These are phyloP conservation scores for Hericium rajendrae DNA, from an alignment of 768 basidiomycete genomes.

Conservation along the genomic window DNA sequence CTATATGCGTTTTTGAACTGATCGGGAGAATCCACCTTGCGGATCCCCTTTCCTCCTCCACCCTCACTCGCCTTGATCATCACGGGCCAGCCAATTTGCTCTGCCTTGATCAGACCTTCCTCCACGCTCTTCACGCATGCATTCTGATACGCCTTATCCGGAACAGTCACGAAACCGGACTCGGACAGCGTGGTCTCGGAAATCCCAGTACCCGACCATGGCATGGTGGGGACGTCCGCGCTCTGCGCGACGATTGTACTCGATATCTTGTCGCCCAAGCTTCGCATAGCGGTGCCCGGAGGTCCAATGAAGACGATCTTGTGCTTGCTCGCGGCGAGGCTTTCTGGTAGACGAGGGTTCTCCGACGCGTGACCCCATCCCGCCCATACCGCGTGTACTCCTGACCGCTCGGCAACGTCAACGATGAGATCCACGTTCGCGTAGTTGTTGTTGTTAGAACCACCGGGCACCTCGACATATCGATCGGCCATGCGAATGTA, in stretches of 20 bases:
- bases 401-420: conserved; percentile 93
- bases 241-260: conserved; percentile 98
- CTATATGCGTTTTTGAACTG: conserved; percentile 91
- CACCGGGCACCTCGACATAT: conserved; percentile 97
- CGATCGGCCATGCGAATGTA: conserved; percentile 99
- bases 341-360: conserved; percentile 93
- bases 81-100: conserved; percentile 89
- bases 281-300: conserved; percentile 97
- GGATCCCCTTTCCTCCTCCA: conserved; percentile 97
- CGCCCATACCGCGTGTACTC: conserved; percentile 99
- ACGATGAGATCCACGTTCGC: conserved; percentile 99
- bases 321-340: conserved; percentile 81
- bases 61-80: conserved; percentile 99
- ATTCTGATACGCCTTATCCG: conserved; percentile 76
- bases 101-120: conserved; percentile 75
- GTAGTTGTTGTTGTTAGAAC: conserved; percentile 98
- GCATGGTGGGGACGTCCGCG: conserved; percentile 94
- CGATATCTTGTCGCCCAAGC: conserved; percentile 98
- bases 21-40: conserved; percentile 82
- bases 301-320: conserved; percentile 99
- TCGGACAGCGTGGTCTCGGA: conserved; percentile 76
- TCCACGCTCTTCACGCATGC: conserved; percentile 87
- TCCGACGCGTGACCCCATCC: conserved; percentile 99
- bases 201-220: conserved; percentile 97
- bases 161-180: conserved; percentile 88